A percentile compares a stretch with the other conserved stretches of the same genome.
phyloP scores from a whole-genome alignment of 176 grass and related monocot genomes.

The Saccharum officinarum region DNA sequence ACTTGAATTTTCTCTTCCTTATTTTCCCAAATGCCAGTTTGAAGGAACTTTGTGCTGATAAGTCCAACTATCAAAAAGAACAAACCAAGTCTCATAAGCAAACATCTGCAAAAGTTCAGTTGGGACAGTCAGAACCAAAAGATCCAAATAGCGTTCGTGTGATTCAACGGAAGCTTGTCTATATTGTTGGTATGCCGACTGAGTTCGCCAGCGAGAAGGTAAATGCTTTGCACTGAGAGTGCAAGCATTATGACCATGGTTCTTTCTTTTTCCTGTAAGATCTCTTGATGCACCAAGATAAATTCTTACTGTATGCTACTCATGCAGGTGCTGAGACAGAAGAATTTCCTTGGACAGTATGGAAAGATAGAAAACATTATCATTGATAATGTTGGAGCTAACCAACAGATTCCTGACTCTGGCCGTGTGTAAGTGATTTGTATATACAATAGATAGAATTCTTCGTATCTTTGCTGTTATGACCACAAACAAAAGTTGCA shows the following conservation, averaged over 20 bases:
- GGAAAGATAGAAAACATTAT: constrained; percentile 67
- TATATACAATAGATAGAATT: constrained; percentile 22
- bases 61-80: constrained; percentile 46
- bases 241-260: neutral
- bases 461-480: neutral
- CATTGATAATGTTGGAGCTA: constrained; percentile 58
- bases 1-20: neutral
- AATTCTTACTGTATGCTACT: constrained; percentile 18
- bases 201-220: constrained; percentile 55
- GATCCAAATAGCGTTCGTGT: constrained; percentile 53
- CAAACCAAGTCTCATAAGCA: constrained; percentile 45
- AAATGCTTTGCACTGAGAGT: neutral
- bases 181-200: constrained; percentile 64
- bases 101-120: constrained; percentile 43
- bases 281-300: neutral
- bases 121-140: constrained; percentile 26
- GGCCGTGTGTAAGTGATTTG: constrained; percentile 58
- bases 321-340: constrained; percentile 53
- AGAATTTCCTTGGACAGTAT: constrained; percentile 65
- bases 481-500: neutral
- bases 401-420: constrained; percentile 51
- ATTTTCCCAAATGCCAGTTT: constrained; percentile 35
- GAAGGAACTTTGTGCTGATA: constrained; percentile 42
- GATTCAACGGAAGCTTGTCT: constrained; percentile 67
- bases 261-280: neutral